phyloP scores from a whole-genome alignment of 2,329 filamentous ascomycete species.

The Didymella arachidicola region DNA sequence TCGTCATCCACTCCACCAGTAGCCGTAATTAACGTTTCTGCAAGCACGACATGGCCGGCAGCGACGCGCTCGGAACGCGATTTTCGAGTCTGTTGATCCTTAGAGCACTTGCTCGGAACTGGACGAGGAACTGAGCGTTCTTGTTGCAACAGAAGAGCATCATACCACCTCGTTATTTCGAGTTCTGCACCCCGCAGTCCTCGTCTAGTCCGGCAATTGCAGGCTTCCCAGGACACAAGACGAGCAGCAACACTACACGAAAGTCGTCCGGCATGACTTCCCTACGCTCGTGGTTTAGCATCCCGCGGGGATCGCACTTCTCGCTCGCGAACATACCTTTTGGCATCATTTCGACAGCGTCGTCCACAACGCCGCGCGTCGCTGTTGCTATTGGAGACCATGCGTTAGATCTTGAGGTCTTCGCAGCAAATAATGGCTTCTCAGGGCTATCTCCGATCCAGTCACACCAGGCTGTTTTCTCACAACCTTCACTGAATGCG shows the following conservation, averaged over 20 bases:
- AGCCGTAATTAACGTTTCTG: constrained; percentile 29
- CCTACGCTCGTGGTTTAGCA: constrained; percentile 64
- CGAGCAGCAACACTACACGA: background rate
- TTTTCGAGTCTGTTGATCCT: constrained; percentile 20
- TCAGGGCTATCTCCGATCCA: constrained; percentile 64
- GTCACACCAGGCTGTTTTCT: constrained; percentile 68
- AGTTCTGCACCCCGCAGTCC: background rate
- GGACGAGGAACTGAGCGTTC: constrained; percentile 5
- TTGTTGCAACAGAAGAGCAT: constrained; percentile 1
- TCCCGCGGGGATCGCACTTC: constrained; percentile 70
- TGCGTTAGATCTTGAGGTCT: constrained; percentile 72
- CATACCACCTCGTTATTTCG: constrained; percentile 5
- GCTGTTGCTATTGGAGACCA: constrained; percentile 77
- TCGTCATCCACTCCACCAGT: constrained; percentile 36
- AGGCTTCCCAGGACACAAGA: background rate
- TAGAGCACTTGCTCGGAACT: constrained; percentile 10
- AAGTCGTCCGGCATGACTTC: constrained; percentile 40
- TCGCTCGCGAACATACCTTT: constrained; percentile 84
- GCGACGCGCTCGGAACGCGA: constrained; percentile 21
- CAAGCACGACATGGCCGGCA: constrained; percentile 15
- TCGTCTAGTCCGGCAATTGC: constrained; percentile 1
- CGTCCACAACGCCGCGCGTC: constrained; percentile 64
- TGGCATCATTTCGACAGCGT: constrained; percentile 75
- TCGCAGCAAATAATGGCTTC: constrained; percentile 68
- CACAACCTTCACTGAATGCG: constrained; percentile 70